Conservation (phyloP, 129 eudicot genomes). For the Arctium minus region DNA sequence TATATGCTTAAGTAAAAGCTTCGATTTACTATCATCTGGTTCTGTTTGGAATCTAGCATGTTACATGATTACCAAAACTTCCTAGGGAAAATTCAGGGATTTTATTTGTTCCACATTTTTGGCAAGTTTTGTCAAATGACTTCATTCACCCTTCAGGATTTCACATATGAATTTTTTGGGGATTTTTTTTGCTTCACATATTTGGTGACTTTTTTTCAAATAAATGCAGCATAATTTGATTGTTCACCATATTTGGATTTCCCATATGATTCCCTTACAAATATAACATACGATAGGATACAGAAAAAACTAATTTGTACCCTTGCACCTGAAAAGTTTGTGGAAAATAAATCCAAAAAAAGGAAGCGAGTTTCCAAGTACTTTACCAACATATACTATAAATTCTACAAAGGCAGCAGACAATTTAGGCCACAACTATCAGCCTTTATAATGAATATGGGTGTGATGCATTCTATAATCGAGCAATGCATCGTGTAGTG, state of each 20-base stretch:
- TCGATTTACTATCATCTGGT: neutral
- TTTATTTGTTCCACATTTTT: neutral
- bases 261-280: constrained; percentile 2
- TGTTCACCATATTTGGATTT: neutral
- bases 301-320: neutral
- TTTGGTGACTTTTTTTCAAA: neutral
- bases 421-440: neutral
- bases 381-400: neutral
- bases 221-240: neutral
- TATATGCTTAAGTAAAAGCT: neutral
- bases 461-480: neutral
- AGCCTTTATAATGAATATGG: neutral
- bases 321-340: neutral
- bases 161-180: neutral
- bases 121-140: neutral
- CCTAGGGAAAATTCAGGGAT: neutral
- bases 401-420: neutral
- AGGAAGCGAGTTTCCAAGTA: neutral
- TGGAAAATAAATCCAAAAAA: neutral
- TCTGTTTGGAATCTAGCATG: neutral
- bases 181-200: neutral
- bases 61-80: neutral
- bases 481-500: neutral
- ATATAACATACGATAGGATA: neutral
- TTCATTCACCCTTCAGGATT: neutral